phyloP scores from a whole-genome alignment of 169 alveolate species.

The Eimeria necatrix region DNA sequence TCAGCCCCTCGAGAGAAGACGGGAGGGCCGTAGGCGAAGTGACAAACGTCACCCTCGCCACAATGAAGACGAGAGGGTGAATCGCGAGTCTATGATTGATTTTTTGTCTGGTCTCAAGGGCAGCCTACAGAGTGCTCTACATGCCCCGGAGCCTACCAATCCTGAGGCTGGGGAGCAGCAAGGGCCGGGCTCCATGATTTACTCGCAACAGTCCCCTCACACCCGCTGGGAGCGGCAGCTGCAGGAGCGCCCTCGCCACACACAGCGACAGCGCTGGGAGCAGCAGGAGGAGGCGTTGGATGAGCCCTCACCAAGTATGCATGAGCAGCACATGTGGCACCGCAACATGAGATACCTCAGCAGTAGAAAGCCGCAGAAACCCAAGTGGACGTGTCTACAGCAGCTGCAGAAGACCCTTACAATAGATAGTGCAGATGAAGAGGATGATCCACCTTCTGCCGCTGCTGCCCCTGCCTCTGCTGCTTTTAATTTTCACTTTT shows the following conservation, averaged over 20 bases:
- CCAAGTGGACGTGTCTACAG: conserved; percentile 19
- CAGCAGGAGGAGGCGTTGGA: conserved; percentile 17
- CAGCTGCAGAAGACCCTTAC: conserved; percentile 12
- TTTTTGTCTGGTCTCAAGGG: conserved; percentile 27
- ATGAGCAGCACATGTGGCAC: conserved; percentile 44
- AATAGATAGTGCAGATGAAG: conserved; percentile 33
- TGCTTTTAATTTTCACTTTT: no score
- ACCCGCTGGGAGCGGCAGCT: background rate
- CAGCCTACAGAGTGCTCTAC: background rate
- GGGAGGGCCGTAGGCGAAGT: background rate
- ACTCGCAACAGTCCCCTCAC: no score
- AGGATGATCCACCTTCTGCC: background rate
- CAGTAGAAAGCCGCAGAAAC: background rate
- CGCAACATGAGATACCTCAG: background rate
- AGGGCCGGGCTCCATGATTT: background rate
- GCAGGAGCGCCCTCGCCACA: background rate
- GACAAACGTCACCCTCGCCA: background rate
- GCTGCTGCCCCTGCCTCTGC: background rate
- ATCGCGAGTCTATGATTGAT: conserved; percentile 4
- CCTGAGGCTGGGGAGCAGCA: background rate
- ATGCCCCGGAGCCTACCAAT: background rate
- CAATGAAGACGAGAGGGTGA: background rate
- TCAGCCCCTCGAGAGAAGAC: background rate
- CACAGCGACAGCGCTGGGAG: background rate
- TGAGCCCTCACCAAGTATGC: background rate